Percentiles rank a stretch among this genome's conserved stretches.
These are phyloP conservation scores for Oenanthe sinensis DNA, from an alignment of 129 eudicot genomes.

Conservation along the genomic window DNA sequence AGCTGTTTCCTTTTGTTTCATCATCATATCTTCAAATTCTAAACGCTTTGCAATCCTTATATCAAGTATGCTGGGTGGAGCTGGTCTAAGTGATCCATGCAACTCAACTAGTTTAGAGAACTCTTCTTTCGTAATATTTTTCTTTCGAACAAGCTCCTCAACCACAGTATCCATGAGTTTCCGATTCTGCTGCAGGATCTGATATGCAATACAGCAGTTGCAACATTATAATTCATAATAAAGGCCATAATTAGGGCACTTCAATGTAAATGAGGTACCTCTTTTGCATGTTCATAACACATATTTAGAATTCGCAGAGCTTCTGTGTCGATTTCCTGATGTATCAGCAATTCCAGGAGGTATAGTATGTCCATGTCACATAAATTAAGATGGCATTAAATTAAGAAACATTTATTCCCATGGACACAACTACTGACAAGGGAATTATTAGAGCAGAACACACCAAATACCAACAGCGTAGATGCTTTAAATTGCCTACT, in stretches of 20 bases:
- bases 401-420: not conserved
- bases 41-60: constrained; percentile 43
- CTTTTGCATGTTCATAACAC: constrained; percentile 70
- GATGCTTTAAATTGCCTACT: not conserved
- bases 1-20: constrained; percentile 36
- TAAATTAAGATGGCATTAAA: not conserved
- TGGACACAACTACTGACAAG: not conserved
- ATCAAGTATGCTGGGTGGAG: constrained; percentile 60
- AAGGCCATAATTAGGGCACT: not conserved
- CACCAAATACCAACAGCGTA: not conserved
- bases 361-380: constrained; percentile 2
- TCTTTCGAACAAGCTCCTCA: constrained; percentile 58
- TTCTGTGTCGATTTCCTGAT: constrained; percentile 73
- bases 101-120: constrained; percentile 48
- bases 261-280: constrained; percentile 31
- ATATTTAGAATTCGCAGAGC: constrained; percentile 52
- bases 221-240: constrained; percentile 3
- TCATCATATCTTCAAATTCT: constrained; percentile 41
- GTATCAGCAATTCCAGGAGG: constrained; percentile 7
- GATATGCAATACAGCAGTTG: not conserved
- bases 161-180: constrained; percentile 69
- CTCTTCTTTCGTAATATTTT: constrained; percentile 64
- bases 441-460: not conserved
- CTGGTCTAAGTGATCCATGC: constrained; percentile 61
- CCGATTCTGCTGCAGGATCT: constrained; percentile 65